phyloP scores from a whole-genome alignment of 306 rosid genomes.

The Dalbergia cochinchinensis region DNA sequence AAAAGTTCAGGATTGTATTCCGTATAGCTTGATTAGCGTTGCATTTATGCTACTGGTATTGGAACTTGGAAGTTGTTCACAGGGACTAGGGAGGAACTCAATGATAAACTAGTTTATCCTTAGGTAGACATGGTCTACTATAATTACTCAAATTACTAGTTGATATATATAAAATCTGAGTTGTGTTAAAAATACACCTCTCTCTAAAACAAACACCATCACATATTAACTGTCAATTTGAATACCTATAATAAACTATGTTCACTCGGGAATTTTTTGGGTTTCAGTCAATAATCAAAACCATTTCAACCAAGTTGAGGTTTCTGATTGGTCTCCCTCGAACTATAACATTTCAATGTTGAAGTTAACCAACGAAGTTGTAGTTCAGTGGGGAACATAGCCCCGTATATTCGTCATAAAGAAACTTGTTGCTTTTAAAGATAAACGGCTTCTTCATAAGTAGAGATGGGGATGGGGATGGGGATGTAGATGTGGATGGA shows the following conservation, averaged over 20 bases:
- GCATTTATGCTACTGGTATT: slow-evolving; percentile 8
- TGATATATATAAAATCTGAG: not conserved
- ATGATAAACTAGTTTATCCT: not conserved
- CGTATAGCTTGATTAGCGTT: slow-evolving; percentile 10
- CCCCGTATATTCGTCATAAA: not conserved
- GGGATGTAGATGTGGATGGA: not conserved
- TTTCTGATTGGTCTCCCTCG: slow-evolving; percentile 14
- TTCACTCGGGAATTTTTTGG: not conserved
- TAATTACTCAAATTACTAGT: not conserved
- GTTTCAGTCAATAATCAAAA: slow-evolving; percentile 9
- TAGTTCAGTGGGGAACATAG: slow-evolving; percentile 18
- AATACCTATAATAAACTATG: not conserved
- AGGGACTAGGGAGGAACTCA: not conserved
- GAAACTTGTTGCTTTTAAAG: slow-evolving; percentile 6
- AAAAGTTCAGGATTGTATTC: slow-evolving; percentile 30
- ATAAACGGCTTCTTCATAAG: not conserved
- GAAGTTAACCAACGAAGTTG: not conserved
- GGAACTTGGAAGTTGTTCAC: slow-evolving; percentile 21
- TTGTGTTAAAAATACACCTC: not conserved
- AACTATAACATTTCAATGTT: slow-evolving; percentile 2
- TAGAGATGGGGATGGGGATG: not conserved
- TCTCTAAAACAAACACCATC: not conserved
- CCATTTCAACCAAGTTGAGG: slow-evolving; percentile 17
- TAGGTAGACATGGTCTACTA: not conserved
- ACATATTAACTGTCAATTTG: not conserved